Evolutionary conservation across 2,329 filamentous ascomycete species (phyloP).

Genomic region (Zasmidium citrigriseum): DNA sequence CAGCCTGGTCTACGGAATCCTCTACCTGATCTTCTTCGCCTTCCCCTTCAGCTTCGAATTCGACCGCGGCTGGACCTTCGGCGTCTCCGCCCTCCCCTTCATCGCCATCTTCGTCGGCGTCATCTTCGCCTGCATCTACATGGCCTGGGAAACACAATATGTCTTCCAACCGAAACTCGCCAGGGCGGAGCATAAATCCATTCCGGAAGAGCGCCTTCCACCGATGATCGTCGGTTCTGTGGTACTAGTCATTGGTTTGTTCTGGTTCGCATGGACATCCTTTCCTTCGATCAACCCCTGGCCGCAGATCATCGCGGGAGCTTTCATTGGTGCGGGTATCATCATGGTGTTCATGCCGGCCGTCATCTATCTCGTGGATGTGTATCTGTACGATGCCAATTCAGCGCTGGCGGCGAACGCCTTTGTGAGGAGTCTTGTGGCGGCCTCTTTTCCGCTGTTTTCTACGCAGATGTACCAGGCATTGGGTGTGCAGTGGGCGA

Average conservation of each 20-base stretch:
- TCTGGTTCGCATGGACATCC: conserved; percentile 67
- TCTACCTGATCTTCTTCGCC: conserved; percentile 51
- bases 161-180: conserved; percentile 22
- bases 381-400: conserved; percentile 42
- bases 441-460: conserved; percentile 40
- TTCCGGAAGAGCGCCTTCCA: conserved; percentile 46
- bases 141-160: conserved; percentile 17
- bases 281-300: conserved; percentile 45
- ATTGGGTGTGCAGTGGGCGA: conserved; percentile 38
- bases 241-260: conserved; percentile 49
- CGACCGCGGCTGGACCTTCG: conserved; percentile 42
- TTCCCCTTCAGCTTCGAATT: conserved; percentile 50
- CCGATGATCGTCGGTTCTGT: conserved; percentile 55
- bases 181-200: conserved; percentile 16
- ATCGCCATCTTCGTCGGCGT: conserved; percentile 46
- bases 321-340: conserved; percentile 44
- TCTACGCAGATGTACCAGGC: conserved; percentile 36
- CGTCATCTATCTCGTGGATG: conserved; percentile 49
- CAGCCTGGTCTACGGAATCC: conserved; percentile 35
- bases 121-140: conserved; percentile 28
- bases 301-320: conserved; percentile 45
- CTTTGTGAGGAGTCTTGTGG: conserved; percentile 37
- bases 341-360: conserved; percentile 50
- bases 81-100: conserved; percentile 46
- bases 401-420: conserved; percentile 37